phyloP scores from a whole-genome alignment of 139 green algal species.

The Chlorella sp. region DNA sequence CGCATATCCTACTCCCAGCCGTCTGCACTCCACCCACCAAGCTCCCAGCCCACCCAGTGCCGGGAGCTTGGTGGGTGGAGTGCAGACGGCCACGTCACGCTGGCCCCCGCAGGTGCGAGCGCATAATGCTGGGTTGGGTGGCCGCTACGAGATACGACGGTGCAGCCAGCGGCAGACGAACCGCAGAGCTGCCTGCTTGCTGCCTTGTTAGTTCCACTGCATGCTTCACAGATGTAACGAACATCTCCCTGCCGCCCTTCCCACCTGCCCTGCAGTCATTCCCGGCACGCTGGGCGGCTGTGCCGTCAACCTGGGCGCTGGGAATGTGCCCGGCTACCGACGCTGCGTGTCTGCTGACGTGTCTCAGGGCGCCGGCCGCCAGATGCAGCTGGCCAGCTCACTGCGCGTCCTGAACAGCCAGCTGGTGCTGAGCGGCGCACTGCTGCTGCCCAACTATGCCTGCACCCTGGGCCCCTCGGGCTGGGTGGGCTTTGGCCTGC shows the following conservation, averaged over 20 bases:
- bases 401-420: background rate
- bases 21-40: background rate
- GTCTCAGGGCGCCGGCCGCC: background rate
- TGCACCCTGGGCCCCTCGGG: background rate
- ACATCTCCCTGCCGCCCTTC: too few relatives aligned
- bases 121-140: background rate
- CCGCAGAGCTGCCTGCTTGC: background rate
- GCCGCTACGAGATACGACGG: too few relatives aligned
- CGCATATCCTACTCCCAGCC: conserved; percentile 24
- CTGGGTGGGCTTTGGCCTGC: conserved; percentile 10
- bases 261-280: background rate
- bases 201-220: too few relatives aligned
- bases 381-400: conserved; percentile 10
- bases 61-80: background rate
- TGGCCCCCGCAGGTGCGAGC: background rate
- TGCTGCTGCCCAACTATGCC: conserved; percentile 1
- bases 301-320: background rate
- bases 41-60: background rate
- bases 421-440: background rate
- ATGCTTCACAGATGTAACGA: too few relatives aligned
- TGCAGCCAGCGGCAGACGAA: background rate
- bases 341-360: conserved; percentile 7
- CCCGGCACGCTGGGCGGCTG: background rate
- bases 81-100: background rate
- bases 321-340: background rate